phyloP scores from a whole-genome alignment of 2,329 filamentous ascomycete genomes.

The Apiospora sp. region DNA sequence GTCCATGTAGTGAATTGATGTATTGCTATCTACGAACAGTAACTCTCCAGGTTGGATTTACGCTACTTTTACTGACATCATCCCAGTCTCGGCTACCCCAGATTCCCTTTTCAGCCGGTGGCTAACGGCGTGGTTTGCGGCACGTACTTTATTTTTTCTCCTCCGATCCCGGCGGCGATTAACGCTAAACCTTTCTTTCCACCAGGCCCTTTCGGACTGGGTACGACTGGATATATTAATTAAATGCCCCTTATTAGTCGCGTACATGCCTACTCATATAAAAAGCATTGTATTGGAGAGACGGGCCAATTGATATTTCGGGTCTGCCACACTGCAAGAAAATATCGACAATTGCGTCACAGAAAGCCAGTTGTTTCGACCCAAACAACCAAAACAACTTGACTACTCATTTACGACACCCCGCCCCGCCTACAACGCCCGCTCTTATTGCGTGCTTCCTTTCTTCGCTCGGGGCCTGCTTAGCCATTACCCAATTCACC shows the following conservation, averaged over 20 bases:
- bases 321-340: not conserved
- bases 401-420: not conserved
- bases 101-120: slow-evolving; percentile 1
- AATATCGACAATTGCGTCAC: slow-evolving; percentile 7
- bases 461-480: not conserved
- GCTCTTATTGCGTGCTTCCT: slow-evolving; percentile 9
- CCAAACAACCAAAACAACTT: not conserved
- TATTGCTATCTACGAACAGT: too few species aligned
- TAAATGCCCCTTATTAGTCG: not conserved
- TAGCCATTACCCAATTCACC: not conserved
- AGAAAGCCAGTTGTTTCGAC: not conserved
- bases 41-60: too few species aligned
- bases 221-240: not conserved
- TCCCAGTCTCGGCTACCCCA: slow-evolving; percentile 6
- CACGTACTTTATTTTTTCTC: slow-evolving; percentile 29
- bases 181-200: slow-evolving; percentile 8
- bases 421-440: slow-evolving; percentile 3
- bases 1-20: not conserved
- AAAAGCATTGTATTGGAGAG: not conserved
- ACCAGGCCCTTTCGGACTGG: slow-evolving; percentile 10
- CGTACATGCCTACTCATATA: not conserved
- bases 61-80: not conserved
- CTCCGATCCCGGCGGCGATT: slow-evolving; percentile 39
- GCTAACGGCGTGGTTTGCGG: not conserved
- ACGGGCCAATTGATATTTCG: not conserved